Conservation (phyloP, 2,329 filamentous ascomycete genomes). For the Penicillium oxalicum region DNA sequence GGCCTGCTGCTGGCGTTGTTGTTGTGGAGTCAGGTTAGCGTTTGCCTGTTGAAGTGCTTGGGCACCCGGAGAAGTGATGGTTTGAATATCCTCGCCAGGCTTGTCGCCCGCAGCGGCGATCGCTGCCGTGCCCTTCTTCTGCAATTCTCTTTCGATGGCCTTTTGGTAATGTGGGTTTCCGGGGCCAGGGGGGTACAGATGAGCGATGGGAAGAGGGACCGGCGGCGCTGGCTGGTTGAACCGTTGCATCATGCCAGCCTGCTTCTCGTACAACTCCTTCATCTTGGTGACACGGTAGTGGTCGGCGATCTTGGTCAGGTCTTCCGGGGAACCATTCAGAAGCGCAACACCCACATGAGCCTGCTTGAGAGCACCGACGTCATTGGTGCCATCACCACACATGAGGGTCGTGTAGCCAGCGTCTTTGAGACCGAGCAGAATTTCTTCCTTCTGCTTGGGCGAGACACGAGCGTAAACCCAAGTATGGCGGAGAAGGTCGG, state of each 20-base stretch:
- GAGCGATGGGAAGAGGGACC: conserved; percentile 84
- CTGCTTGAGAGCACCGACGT: conserved; percentile 95
- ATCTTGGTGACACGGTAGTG: conserved; percentile 92
- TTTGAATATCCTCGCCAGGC: conserved; percentile 53
- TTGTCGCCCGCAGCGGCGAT: conserved; percentile 47
- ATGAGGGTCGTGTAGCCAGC: conserved; percentile 97
- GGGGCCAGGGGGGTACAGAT: conserved; percentile 86
- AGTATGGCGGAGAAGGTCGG: conserved; percentile 73
- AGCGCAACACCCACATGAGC: conserved; percentile 95
- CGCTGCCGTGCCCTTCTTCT: conserved; percentile 66
- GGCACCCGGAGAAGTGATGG: conserved; percentile 61
- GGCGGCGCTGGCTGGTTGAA: conserved; percentile 95
- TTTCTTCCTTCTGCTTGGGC: conserved; percentile 97
- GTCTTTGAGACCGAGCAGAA: conserved; percentile 91
- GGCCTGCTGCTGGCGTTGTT: conserved; percentile 51
- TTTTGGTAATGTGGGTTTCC: conserved; percentile 91
- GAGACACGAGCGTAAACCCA: conserved; percentile 99
- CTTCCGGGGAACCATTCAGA: conserved; percentile 87
- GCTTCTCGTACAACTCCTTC: conserved; percentile 98
- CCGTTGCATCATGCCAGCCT: conserved; percentile 80
- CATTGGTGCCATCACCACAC: conserved; percentile 97
- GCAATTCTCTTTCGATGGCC: conserved; percentile 79
- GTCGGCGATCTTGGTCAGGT: conserved; percentile 84
- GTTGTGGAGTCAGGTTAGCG: conserved; percentile 46
- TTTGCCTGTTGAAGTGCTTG: conserved; percentile 51